Evolutionary conservation across 192 early-diverging fungal genomes (phyloP).

Genomic region (Coemansia furcata): DNA sequence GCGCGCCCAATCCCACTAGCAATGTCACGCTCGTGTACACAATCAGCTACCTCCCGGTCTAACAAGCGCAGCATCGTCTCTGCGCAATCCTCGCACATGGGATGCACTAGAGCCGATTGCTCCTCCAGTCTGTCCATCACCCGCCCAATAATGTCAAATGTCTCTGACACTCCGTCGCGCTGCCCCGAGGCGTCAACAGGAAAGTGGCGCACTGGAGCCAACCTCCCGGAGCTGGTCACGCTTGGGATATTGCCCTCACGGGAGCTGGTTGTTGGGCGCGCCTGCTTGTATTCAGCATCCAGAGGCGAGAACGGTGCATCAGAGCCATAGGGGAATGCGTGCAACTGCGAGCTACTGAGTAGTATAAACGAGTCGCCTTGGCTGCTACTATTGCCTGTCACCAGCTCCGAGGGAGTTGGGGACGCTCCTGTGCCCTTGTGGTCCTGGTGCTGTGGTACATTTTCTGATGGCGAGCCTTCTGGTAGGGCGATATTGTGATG

Average conservation of each 20-base stretch:
- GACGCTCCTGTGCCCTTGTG: background rate
- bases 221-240: slow-evolving; percentile 1
- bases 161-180: slow-evolving; percentile 32
- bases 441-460: background rate
- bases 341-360: slow-evolving; percentile 45
- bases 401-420: background rate
- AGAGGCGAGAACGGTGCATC: background rate
- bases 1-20: slow-evolving; percentile 70
- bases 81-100: slow-evolving; percentile 90
- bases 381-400: slow-evolving; percentile 13
- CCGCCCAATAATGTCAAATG: slow-evolving; percentile 49
- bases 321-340: slow-evolving; percentile 4
- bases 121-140: slow-evolving; percentile 78
- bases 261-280: background rate
- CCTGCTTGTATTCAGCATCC: background rate
- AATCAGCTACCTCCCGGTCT: slow-evolving; percentile 67
- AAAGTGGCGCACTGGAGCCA: background rate
- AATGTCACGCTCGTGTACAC: slow-evolving; percentile 69
- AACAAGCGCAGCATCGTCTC: slow-evolving; percentile 71
- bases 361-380: slow-evolving; percentile 49
- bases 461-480: background rate
- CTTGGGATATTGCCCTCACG: background rate
- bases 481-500: background rate
- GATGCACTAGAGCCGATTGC: slow-evolving; percentile 73
- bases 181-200: background rate